These are phyloP conservation scores for Blepharisma stoltei DNA, from an alignment of 73 alveolate species.

Conservation along the genomic window DNA sequence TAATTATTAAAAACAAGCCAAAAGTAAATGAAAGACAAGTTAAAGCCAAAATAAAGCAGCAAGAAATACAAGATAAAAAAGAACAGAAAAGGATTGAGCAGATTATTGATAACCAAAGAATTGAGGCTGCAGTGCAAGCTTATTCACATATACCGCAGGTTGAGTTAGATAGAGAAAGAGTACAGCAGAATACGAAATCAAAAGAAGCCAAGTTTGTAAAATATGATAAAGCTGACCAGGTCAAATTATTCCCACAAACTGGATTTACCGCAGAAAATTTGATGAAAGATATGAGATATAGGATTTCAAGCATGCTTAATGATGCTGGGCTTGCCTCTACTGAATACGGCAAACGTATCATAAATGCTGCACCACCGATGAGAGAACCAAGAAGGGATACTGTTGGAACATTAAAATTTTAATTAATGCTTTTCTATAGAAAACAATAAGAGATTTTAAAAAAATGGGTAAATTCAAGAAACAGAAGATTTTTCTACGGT, in stretches of 20 bases:
- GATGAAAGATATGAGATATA: conserved; percentile 91
- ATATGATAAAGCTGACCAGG: conserved; percentile 84
- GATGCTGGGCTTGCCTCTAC: conserved; percentile 82
- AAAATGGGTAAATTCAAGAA: too few species aligned
- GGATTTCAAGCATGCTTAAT: conserved; percentile 70
- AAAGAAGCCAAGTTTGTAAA: conserved; percentile 65
- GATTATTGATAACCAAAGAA: conserved; percentile 53
- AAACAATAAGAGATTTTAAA: too few species aligned
- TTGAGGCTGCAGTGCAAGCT: conserved; percentile 76
- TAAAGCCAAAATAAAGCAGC: conserved; percentile 39
- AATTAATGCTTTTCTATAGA: neutral
- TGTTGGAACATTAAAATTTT: neutral
- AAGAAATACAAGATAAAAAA: conserved; percentile 56
- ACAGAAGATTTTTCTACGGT: too few species aligned
- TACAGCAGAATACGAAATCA: conserved; percentile 68
- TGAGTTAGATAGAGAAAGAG: conserved; percentile 78
- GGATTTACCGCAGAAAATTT: conserved; percentile 86
- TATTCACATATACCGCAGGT: conserved; percentile 81
- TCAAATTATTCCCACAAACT: conserved; percentile 69
- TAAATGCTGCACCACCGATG: conserved; percentile 35
- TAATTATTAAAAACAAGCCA: conserved; percentile 33
- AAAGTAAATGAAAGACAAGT: conserved; percentile 16
- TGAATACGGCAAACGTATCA: conserved; percentile 63
- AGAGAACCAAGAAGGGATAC: conserved; percentile 6
- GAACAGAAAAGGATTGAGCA: conserved; percentile 43